phyloP scores from a whole-genome alignment of 2,329 filamentous ascomycete species.

The Stagonosporopsis rhizophila region DNA sequence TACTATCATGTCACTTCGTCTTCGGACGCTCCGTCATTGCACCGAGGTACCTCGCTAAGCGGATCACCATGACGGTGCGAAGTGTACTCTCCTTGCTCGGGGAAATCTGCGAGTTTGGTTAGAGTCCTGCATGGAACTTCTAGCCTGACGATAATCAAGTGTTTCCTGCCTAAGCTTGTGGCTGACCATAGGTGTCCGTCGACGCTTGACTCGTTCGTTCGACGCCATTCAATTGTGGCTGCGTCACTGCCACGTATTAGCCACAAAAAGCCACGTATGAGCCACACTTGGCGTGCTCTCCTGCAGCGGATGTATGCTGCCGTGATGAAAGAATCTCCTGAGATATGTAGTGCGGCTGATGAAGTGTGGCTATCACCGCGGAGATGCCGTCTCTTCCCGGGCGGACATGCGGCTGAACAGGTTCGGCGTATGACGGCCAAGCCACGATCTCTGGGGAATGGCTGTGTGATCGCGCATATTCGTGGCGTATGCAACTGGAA shows the following conservation, averaged over 20 bases:
- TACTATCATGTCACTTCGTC: slow-evolving; percentile 3
- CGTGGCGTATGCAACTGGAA: slow-evolving; percentile 13
- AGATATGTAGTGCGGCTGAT: neutral
- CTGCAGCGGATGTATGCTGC: neutral
- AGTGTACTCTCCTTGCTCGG: slow-evolving; percentile 3
- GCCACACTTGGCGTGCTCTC: slow-evolving; percentile 12
- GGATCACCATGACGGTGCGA: slow-evolving; percentile 7
- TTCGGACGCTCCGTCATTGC: slow-evolving; percentile 1
- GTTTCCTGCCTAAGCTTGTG: slow-evolving; percentile 12
- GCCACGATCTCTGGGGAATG: slow-evolving; percentile 5
- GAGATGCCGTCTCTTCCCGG: slow-evolving; percentile 11
- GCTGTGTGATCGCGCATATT: slow-evolving; percentile 2
- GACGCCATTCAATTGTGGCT: slow-evolving; percentile 12
- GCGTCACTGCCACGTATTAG: slow-evolving; percentile 9
- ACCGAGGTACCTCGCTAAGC: slow-evolving; percentile 7
- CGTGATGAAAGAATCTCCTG: neutral
- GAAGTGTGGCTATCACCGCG: slow-evolving; percentile 7
- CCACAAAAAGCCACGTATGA: slow-evolving; percentile 8
- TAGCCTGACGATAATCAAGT: slow-evolving; percentile 6
- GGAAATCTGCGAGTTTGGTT: slow-evolving; percentile 14
- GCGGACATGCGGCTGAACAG: slow-evolving; percentile 10
- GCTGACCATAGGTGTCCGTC: slow-evolving; percentile 3
- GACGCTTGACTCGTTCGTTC: slow-evolving; percentile 9
- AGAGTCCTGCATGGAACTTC: slow-evolving; percentile 19
- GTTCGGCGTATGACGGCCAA: slow-evolving; percentile 16